These are phyloP conservation scores for Ogataea ganodermae DNA, from an alignment of 805 yeast genomes.

Conservation along the genomic window DNA sequence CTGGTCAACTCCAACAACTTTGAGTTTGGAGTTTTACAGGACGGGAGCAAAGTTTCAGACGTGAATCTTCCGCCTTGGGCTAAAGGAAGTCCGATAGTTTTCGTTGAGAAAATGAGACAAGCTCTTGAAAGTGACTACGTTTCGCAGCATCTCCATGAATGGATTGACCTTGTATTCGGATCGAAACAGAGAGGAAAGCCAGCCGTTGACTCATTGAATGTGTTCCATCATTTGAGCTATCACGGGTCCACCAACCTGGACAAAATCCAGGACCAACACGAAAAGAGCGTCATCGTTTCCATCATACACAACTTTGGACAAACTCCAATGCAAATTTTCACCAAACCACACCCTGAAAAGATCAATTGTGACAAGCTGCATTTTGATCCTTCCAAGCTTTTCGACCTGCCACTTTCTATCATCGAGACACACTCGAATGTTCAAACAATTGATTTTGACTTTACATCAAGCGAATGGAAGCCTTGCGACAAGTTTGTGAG, in stretches of 20 bases:
- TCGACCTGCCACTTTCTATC: slow-evolving; percentile 39
- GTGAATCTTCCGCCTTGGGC: slow-evolving; percentile 87
- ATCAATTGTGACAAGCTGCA: slow-evolving; percentile 42
- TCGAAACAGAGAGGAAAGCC: slow-evolving; percentile 71
- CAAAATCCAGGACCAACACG: slow-evolving; percentile 68
- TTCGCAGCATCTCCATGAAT: slow-evolving; percentile 69
- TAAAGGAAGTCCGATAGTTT: slow-evolving; percentile 68
- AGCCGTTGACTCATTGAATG: slow-evolving; percentile 69
- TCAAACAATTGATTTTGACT: slow-evolving; percentile 46
- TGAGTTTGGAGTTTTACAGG: slow-evolving; percentile 71
- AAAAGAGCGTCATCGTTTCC: slow-evolving; percentile 75
- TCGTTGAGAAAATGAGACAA: slow-evolving; percentile 73
- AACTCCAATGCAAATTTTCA: slow-evolving; percentile 76
- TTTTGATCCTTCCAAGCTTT: slow-evolving; percentile 35
- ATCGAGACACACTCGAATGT: slow-evolving; percentile 46
- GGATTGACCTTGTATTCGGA: slow-evolving; percentile 89
- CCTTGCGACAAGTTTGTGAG: slow-evolving; percentile 36
- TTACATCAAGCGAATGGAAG: slow-evolving; percentile 49
- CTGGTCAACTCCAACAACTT: slow-evolving; percentile 63
- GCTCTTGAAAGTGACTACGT: slow-evolving; percentile 85
- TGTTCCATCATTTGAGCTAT: slow-evolving; percentile 82
- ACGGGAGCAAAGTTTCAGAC: slow-evolving; percentile 53
- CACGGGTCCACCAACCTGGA: slow-evolving; percentile 83
- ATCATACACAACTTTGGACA: slow-evolving; percentile 92
- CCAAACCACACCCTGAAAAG: slow-evolving; percentile 61